Conservation (phyloP, 805 yeast species). For the Zygosaccharomyces kombuchaensis region DNA sequence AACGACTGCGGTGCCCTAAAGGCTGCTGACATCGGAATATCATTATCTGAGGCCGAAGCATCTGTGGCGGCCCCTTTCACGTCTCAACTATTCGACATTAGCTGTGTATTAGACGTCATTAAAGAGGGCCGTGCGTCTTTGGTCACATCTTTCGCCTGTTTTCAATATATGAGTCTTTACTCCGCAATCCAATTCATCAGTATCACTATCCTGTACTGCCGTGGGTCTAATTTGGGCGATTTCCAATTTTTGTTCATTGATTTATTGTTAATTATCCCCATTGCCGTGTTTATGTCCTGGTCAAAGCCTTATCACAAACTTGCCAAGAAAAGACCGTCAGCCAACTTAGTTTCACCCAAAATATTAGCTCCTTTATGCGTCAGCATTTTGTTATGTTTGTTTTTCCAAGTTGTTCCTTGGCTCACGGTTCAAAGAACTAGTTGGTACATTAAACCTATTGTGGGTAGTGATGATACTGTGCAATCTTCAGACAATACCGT, state of each 20-base stretch:
- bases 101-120: conserved; percentile 88
- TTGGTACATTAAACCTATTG: conserved; percentile 80
- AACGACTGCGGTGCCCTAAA: conserved; percentile 98
- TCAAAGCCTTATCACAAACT: conserved; percentile 66
- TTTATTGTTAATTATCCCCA: conserved; percentile 81
- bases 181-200: conserved; percentile 94
- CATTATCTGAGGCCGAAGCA: conserved; percentile 96
- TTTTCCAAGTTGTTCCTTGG: conserved; percentile 73
- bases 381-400: conserved; percentile 57
- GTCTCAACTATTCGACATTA: conserved; percentile 79
- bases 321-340: conserved; percentile 79
- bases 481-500: conserved; percentile 87
- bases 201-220: conserved; percentile 75
- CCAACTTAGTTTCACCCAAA: conserved; percentile 86
- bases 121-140: conserved; percentile 92
- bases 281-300: conserved; percentile 98
- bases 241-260: conserved; percentile 95
- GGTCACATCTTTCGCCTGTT: conserved; percentile 93
- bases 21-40: conserved; percentile 96
- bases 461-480: conserved; percentile 78
- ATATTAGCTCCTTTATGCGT: conserved; percentile 79
- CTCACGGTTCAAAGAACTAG: conserved; percentile 45
- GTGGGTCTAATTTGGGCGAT: conserved; percentile 93
- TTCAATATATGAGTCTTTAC: conserved; percentile 95
- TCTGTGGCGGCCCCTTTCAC: conserved; percentile 99